phyloP scores from a whole-genome alignment of 495 filamentous ascomycete genomes.

The Neurospora africana region DNA sequence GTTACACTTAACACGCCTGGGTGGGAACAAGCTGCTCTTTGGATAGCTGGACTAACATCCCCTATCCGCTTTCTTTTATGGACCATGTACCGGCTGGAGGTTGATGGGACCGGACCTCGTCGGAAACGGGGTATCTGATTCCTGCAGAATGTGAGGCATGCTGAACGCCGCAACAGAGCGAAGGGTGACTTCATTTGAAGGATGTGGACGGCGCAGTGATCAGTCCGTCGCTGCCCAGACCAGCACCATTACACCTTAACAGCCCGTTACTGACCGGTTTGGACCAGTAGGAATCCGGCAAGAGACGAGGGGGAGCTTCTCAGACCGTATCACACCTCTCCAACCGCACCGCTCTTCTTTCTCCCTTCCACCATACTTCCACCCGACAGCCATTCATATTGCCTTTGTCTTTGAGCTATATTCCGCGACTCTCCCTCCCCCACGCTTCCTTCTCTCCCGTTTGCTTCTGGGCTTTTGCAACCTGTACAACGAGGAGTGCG shows the following conservation, averaged over 20 bases:
- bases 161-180: slow-evolving; percentile 1
- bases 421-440: background rate
- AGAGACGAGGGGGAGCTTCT: slow-evolving; percentile 2
- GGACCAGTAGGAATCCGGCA: background rate
- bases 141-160: background rate
- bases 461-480: background rate
- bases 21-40: slow-evolving; percentile 1
- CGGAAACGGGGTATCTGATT: background rate
- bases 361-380: background rate
- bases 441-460: background rate
- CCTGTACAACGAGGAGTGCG: background rate
- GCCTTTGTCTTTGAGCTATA: background rate
- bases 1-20: slow-evolving; percentile 12
- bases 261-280: background rate
- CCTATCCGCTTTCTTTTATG: background rate
- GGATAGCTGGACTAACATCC: slow-evolving; percentile 8
- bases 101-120: background rate
- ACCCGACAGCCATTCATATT: background rate
- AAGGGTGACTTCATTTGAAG: slow-evolving; percentile 17
- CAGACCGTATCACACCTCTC: slow-evolving; percentile 1
- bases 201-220: background rate
- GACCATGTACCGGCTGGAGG: background rate
- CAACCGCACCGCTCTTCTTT: background rate
- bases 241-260: background rate
- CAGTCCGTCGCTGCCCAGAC: background rate